Percentiles rank a stretch among this genome's conserved stretches.
Evolutionary conservation across 2,329 filamentous ascomycete genomes (phyloP).

Genomic region (Botrytis deweyae): DNA sequence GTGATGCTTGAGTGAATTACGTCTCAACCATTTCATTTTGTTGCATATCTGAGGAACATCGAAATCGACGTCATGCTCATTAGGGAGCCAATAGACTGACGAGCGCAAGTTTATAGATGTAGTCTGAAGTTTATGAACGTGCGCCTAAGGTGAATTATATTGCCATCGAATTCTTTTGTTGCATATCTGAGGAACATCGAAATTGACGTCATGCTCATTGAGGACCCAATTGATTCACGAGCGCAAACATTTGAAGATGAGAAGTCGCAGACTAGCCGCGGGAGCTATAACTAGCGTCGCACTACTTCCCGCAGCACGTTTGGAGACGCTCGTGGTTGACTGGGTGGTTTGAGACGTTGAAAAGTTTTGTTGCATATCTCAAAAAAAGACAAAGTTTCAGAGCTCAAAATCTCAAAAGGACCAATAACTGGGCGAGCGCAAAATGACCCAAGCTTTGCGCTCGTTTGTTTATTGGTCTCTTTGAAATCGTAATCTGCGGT

Average conservation of each 20-base stretch:
- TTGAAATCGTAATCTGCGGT: background rate
- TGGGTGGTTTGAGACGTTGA: background rate
- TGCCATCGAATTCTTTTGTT: background rate
- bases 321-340: background rate
- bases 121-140: background rate
- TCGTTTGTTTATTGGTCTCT: background rate
- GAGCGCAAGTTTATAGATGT: background rate
- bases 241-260: background rate
- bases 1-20: background rate
- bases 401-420: background rate
- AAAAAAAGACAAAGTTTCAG: background rate
- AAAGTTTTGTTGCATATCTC: constrained; percentile 10
- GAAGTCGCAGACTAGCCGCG: background rate
- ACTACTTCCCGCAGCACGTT: background rate
- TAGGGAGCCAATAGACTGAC: background rate
- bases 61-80: background rate
- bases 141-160: background rate
- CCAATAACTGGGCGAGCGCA: background rate
- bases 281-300: background rate
- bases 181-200: background rate
- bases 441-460: background rate
- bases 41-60: background rate
- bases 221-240: background rate
- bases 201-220: background rate
- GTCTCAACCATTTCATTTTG: background rate